A percentile compares a stretch with the other conserved stretches of the same genome.
Conservation (phyloP, 768 basidiomycete genomes). For the Leccinum longicurvipes region DNA sequence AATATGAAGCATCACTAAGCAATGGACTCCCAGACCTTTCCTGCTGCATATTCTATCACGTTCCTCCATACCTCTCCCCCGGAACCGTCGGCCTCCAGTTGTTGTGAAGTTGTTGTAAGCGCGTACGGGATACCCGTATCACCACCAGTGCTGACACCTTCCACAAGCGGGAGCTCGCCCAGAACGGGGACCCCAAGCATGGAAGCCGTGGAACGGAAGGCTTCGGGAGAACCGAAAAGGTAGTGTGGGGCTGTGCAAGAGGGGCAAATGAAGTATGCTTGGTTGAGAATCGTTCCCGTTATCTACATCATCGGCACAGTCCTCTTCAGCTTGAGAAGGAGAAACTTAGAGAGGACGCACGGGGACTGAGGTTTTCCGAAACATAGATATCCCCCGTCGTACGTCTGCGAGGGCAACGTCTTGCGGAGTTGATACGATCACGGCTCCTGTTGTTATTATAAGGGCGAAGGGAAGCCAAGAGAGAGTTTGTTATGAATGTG, state of each 20-base stretch:
- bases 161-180: conserved; percentile 78
- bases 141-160: conserved; percentile 66
- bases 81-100: conserved; percentile 18
- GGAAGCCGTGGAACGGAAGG: conserved; percentile 57
- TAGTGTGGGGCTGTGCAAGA: conserved; percentile 62
- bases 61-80: conserved; percentile 32
- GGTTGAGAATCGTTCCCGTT: conserved; percentile 82
- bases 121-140: conserved; percentile 64
- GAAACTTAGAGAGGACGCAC: conserved; percentile 41
- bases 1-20: background rate
- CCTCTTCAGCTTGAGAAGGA: background rate
- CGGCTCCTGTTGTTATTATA: conserved; percentile 58
- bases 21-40: conserved; percentile 30
- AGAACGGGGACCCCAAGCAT: conserved; percentile 62
- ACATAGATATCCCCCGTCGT: conserved; percentile 89
- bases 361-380: conserved; percentile 83
- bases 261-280: conserved; percentile 79
- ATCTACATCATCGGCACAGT: conserved; percentile 47
- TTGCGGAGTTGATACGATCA: conserved; percentile 95
- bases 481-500: background rate
- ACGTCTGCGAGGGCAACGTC: conserved; percentile 91
- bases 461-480: background rate
- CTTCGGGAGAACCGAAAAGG: conserved; percentile 66
- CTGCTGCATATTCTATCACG: conserved; percentile 30
- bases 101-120: conserved; percentile 21